Evolutionary conservation across 345 rosid genomes (phyloP).

Genomic region (Salix caprea): DNA sequence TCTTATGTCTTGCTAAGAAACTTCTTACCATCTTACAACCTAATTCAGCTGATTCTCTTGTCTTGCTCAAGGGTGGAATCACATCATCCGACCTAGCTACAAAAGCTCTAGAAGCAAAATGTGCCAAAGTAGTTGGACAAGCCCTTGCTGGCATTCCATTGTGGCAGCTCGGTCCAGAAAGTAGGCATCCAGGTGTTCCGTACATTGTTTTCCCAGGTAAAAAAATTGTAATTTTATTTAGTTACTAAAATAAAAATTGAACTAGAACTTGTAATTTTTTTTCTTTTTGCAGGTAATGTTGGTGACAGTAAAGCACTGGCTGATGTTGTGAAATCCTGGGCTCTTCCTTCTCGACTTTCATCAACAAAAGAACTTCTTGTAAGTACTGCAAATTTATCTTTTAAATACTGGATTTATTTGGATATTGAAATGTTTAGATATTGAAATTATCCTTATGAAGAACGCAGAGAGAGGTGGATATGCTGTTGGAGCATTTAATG

Average conservation of each 20-base stretch:
- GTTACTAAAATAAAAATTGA: background rate
- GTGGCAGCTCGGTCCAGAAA: conserved; percentile 96
- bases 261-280: background rate
- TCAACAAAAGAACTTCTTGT: conserved; percentile 73
- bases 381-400: conserved; percentile 16
- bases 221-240: background rate
- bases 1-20: background rate
- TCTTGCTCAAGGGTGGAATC: conserved; percentile 72
- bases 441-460: conserved; percentile 38
- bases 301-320: conserved; percentile 75
- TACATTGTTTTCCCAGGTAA: conserved; percentile 97
- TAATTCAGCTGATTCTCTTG: background rate
- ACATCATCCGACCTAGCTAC: conserved; percentile 98
- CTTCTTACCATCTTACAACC: background rate
- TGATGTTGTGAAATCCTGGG: conserved; percentile 88
- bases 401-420: conserved; percentile 3
- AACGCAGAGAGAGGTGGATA: conserved; percentile 82
- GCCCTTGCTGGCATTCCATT: conserved; percentile 94
- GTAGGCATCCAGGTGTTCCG: conserved; percentile 95
- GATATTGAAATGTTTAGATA: conserved; percentile 13
- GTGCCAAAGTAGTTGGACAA: conserved; percentile 87
- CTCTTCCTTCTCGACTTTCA: conserved; percentile 50
- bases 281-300: conserved; percentile 65
- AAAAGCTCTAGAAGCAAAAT: conserved; percentile 81
- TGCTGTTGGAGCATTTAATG: conserved; percentile 96